These are phyloP conservation scores for Globisporangium perplexum DNA, from an alignment of 352 stramenopile genomes.

Conservation along the genomic window DNA sequence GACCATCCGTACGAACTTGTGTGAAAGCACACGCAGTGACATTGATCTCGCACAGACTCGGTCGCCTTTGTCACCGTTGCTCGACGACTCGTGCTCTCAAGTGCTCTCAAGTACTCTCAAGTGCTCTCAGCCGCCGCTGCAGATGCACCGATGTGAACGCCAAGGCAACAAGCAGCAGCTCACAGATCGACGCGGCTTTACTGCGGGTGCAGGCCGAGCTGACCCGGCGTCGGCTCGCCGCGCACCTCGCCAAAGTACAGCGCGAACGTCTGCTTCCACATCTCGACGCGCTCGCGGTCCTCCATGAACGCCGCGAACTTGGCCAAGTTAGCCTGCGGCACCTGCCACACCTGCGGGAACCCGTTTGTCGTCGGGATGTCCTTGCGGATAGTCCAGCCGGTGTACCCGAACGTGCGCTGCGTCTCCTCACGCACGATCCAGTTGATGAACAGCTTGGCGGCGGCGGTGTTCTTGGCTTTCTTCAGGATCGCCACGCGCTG, in stretches of 20 bases:
- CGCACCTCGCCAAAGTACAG: conserved; percentile 56
- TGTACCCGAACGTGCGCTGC: conserved; percentile 19
- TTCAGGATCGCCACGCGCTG: conserved; percentile 54
- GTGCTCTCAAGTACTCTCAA: too few species aligned
- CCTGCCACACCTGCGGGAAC: conserved; percentile 26
- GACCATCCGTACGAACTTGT: too few species aligned
- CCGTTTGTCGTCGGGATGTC: conserved; percentile 27
- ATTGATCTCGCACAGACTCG: too few species aligned
- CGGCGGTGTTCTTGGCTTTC: conserved; percentile 47
- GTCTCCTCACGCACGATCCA: conserved; percentile 32
- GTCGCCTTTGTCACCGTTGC: too few species aligned
- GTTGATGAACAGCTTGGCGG: conserved; percentile 56
- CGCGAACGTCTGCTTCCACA: conserved; percentile 32
- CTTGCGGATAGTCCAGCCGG: conserved; percentile 24
- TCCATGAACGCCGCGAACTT: conserved; percentile 44
- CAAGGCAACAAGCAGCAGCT: too few species aligned
- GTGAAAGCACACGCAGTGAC: too few species aligned
- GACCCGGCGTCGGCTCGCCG: conserved; percentile 29
- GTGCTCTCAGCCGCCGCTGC: too few species aligned
- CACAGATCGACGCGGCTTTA: too few species aligned
- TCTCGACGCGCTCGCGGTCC: conserved; percentile 35
- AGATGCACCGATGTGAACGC: too few species aligned
- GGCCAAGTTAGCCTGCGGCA: conserved; percentile 21
- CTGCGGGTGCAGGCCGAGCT: conserved; percentile 28
- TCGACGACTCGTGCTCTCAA: too few species aligned